These are phyloP conservation scores for Baorangia bicolor DNA, from an alignment of 768 basidiomycete genomes.

Conservation along the genomic window DNA sequence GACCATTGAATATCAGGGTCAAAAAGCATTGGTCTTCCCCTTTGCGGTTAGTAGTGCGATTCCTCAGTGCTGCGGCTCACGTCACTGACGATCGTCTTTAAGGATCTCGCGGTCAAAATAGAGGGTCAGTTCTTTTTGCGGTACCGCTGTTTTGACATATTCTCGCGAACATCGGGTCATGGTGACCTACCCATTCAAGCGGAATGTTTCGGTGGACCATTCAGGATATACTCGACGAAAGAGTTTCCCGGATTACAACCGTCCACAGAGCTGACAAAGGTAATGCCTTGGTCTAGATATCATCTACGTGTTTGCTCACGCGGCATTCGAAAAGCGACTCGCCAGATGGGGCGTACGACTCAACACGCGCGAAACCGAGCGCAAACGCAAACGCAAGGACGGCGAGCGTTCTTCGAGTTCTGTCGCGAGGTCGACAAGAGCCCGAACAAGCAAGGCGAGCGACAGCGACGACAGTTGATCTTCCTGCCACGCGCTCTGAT, in stretches of 20 bases:
- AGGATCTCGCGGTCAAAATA: constrained; percentile 69
- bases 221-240: constrained; percentile 70
- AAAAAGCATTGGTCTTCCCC: constrained; percentile 56
- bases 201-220: constrained; percentile 65
- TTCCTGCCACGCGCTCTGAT: not conserved
- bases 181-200: constrained; percentile 48
- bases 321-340: constrained; percentile 28
- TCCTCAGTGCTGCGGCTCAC: constrained; percentile 1
- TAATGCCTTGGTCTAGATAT: not conserved
- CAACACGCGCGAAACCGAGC: constrained; percentile 38
- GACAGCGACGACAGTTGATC: constrained; percentile 28
- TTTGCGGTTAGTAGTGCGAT: constrained; percentile 48
- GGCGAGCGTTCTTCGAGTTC: constrained; percentile 8
- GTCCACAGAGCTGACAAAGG: constrained; percentile 71
- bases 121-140: constrained; percentile 69
- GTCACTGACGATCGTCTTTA: constrained; percentile 1
- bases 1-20: constrained; percentile 52
- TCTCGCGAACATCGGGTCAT: constrained; percentile 33
- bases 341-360: constrained; percentile 35
- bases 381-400: constrained; percentile 35
- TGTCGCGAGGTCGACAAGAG: not conserved
- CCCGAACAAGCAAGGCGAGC: constrained; percentile 14
- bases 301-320: not conserved
- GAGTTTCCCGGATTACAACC: constrained; percentile 70
- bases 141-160: constrained; percentile 71